A percentile compares a stretch with the other conserved stretches of the same genome.
These are phyloP conservation scores for Williopsis jadinii DNA, from an alignment of 1,139 yeast genomes.

Conservation along the genomic window DNA sequence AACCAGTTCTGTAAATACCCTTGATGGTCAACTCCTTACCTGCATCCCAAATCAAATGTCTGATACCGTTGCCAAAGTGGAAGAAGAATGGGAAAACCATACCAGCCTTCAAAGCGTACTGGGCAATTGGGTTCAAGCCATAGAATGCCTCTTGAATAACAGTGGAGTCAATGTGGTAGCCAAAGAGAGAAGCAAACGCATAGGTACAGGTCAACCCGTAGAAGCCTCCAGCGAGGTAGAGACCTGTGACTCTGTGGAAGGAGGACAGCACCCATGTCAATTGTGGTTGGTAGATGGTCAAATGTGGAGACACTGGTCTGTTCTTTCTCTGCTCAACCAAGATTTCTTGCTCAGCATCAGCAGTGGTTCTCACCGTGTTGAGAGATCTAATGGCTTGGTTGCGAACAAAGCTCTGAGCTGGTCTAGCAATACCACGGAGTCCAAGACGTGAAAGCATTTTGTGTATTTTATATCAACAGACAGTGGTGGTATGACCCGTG, in stretches of 20 bases:
- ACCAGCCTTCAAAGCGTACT: slow-evolving; percentile 58
- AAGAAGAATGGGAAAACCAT: slow-evolving; percentile 80
- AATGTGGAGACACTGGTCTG: slow-evolving; percentile 91
- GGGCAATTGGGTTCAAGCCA: slow-evolving; percentile 56
- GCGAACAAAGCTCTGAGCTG: slow-evolving; percentile 6
- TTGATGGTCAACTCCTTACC: slow-evolving; percentile 71
- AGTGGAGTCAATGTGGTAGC: slow-evolving; percentile 52
- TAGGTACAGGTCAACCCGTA: slow-evolving; percentile 72
- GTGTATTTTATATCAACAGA: too few relatives aligned
- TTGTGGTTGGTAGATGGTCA: slow-evolving; percentile 85
- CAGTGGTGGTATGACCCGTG: too few relatives aligned
- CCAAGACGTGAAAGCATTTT: slow-evolving; percentile 8
- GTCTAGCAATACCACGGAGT: slow-evolving; percentile 3
- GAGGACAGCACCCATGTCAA: slow-evolving; percentile 75
- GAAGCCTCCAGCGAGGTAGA: slow-evolving; percentile 69
- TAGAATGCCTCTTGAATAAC: slow-evolving; percentile 42
- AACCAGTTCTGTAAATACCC: slow-evolving; percentile 93
- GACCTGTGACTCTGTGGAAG: slow-evolving; percentile 85
- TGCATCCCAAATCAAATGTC: slow-evolving; percentile 91
- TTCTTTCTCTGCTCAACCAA: slow-evolving; percentile 75
- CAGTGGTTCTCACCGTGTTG: slow-evolving; percentile 54
- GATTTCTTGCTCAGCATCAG: slow-evolving; percentile 58
- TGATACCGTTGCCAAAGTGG: slow-evolving; percentile 80
- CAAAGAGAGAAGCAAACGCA: slow-evolving; percentile 63
- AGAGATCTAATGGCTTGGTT: slow-evolving; percentile 28